phyloP scores from a whole-genome alignment of 2,329 filamentous ascomycete genomes.

The Aspergillus piperis region DNA sequence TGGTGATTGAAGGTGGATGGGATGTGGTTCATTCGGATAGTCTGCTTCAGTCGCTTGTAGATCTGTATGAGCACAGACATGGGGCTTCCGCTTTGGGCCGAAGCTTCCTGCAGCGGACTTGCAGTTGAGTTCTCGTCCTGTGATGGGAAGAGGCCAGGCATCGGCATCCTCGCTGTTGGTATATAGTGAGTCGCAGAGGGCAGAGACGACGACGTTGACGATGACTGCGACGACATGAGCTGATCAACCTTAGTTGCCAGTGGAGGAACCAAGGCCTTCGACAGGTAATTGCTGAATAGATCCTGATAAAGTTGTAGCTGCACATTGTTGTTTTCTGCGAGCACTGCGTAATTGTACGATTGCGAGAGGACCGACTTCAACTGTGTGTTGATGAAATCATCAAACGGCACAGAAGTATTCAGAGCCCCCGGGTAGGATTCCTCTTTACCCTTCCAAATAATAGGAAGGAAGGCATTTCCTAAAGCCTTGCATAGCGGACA shows the following conservation, averaged over 20 bases:
- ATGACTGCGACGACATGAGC: conserved; percentile 22
- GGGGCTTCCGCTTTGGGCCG: conserved; percentile 33
- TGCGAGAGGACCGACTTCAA: conserved; percentile 53
- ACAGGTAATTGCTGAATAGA: conserved; percentile 54
- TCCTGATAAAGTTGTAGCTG: conserved; percentile 46
- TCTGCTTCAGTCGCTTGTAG: conserved; percentile 59
- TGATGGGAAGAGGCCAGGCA: conserved; percentile 43
- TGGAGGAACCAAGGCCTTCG: conserved; percentile 52
- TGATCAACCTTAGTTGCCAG: conserved; percentile 47
- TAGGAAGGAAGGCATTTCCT: conserved; percentile 90
- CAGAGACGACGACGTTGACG: conserved; percentile 19
- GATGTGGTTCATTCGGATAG: conserved; percentile 55
- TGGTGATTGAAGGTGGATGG: conserved; percentile 49
- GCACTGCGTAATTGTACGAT: conserved; percentile 50
- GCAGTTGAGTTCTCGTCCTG: conserved; percentile 34
- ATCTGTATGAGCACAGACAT: conserved; percentile 55
- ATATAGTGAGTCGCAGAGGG: conserved; percentile 32
- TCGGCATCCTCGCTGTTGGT: conserved; percentile 34
- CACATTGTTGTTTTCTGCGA: conserved; percentile 38
- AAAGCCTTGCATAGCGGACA: conserved; percentile 96
- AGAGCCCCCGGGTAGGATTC: conserved; percentile 78
- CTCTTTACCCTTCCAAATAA: conserved; percentile 91
- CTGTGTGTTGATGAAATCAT: conserved; percentile 66
- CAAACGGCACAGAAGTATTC: conserved; percentile 61
- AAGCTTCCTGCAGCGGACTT: conserved; percentile 36